A percentile compares a stretch with the other conserved stretches of the same genome.
Conservation (phyloP, 192 early-diverging fungal genomes). For the Chytriomyces hyalinus region DNA sequence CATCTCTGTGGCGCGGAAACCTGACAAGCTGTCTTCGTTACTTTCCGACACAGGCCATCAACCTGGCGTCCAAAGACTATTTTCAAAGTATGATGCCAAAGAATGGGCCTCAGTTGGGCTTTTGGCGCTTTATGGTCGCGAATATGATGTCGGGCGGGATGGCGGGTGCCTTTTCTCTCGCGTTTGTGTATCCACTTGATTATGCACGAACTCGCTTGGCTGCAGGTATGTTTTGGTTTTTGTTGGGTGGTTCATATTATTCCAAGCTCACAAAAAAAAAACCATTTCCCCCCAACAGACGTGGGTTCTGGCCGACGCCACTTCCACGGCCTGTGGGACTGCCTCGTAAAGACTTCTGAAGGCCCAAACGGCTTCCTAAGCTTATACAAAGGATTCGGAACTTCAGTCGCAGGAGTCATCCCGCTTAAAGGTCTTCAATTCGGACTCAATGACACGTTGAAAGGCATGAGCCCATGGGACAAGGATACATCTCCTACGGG, state of each 20-base stretch:
- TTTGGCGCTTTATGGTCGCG: conserved; percentile 84
- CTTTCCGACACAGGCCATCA: conserved; percentile 97
- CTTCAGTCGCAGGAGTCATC: conserved; percentile 90
- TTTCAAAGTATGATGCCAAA: conserved; percentile 90
- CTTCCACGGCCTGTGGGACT: conserved; percentile 87
- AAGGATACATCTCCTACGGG: conserved; percentile 43
- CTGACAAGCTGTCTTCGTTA: conserved; percentile 94
- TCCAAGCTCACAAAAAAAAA: too few species aligned
- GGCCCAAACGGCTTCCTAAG: conserved; percentile 43
- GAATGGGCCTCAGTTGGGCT: conserved; percentile 57
- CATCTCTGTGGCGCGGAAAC: conserved; percentile 81
- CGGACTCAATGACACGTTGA: conserved; percentile 77
- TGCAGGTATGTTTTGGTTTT: conserved; percentile 14
- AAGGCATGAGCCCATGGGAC: conserved; percentile 48
- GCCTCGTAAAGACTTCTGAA: conserved; percentile 69
- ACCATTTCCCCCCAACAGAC: too few species aligned
- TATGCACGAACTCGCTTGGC: conserved; percentile 98
- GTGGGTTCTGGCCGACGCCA: conserved; percentile 81
- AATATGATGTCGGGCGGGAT: conserved; percentile 95
- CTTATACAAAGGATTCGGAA: conserved; percentile 94
- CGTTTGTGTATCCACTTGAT: conserved; percentile 95
- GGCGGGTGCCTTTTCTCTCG: conserved; percentile 87
- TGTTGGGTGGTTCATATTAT: background rate
- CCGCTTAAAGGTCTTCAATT: conserved; percentile 85
- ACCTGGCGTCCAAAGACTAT: conserved; percentile 97